A percentile compares a stretch with the other conserved stretches of the same genome.
Evolutionary conservation across 2,329 filamentous ascomycete genomes (phyloP).

Genomic region (Ophiocordyceps camponoti-leonardi): DNA sequence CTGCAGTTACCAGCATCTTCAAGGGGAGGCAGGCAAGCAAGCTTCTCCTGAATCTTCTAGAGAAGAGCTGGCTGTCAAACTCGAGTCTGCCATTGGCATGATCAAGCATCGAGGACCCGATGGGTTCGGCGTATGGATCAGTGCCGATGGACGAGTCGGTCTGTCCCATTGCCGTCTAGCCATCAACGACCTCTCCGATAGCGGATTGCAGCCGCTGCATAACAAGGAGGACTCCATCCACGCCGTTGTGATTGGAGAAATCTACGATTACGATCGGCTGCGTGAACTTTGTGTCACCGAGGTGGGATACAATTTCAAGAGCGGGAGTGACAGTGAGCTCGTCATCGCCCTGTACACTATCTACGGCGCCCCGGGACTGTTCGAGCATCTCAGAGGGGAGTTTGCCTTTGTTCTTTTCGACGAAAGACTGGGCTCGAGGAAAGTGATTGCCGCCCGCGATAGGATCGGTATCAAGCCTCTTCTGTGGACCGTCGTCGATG

Average conservation of each 20-base stretch:
- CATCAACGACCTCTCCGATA: constrained; percentile 31
- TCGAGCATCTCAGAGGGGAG: constrained; percentile 31
- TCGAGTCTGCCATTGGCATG: constrained; percentile 8
- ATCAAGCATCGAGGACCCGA: constrained; percentile 15
- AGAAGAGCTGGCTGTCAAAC: neutral
- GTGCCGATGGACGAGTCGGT: constrained; percentile 6
- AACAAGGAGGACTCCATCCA: constrained; percentile 22
- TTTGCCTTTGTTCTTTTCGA: constrained; percentile 37
- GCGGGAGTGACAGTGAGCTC: constrained; percentile 32
- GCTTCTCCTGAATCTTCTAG: neutral
- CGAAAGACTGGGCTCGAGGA: constrained; percentile 12
- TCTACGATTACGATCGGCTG: constrained; percentile 35
- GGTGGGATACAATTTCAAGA: constrained; percentile 24
- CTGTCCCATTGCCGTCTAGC: constrained; percentile 32
- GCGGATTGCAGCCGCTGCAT: constrained; percentile 29
- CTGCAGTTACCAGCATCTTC: neutral
- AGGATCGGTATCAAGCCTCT: constrained; percentile 41
- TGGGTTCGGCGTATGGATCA: constrained; percentile 12
- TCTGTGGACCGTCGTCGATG: constrained; percentile 26
- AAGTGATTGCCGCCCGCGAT: constrained; percentile 31
- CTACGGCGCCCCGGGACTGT: constrained; percentile 20
- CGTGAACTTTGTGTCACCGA: constrained; percentile 16
- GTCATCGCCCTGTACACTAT: constrained; percentile 32
- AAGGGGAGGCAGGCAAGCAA: neutral
- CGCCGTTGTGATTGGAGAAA: constrained; percentile 41